Percentiles rank a stretch among this genome's conserved stretches.
phyloP scores from a whole-genome alignment of 1,284 basidiomycete species.

The Cystobasidium pallidum region DNA sequence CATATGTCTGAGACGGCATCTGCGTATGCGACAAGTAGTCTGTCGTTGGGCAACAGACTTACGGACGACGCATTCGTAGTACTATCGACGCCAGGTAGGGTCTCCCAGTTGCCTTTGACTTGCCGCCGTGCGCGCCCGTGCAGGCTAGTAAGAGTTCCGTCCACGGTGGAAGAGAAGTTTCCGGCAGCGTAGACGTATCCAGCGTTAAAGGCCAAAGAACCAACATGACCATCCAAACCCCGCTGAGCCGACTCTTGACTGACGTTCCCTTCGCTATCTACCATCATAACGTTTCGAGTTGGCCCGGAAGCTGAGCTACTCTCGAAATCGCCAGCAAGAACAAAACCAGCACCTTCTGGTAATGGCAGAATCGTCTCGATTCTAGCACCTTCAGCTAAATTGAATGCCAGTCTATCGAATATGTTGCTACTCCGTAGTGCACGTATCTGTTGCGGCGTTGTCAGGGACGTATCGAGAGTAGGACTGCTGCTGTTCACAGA shows the following conservation, averaged over 20 bases:
- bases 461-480: slow-evolving; percentile 7
- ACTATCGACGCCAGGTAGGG: slow-evolving; percentile 61
- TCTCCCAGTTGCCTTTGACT: slow-evolving; percentile 49
- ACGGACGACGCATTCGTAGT: slow-evolving; percentile 75
- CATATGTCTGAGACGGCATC: slow-evolving; percentile 40
- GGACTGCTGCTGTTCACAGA: background rate
- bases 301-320: slow-evolving; percentile 22
- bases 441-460: slow-evolving; percentile 9
- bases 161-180: slow-evolving; percentile 72
- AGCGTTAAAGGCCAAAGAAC: slow-evolving; percentile 50
- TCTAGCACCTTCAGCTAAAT: slow-evolving; percentile 53
- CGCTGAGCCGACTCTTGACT: slow-evolving; percentile 57
- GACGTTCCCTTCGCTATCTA: slow-evolving; percentile 38
- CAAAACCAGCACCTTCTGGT: slow-evolving; percentile 76
- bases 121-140: slow-evolving; percentile 48
- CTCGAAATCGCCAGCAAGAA: slow-evolving; percentile 61
- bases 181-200: slow-evolving; percentile 78
- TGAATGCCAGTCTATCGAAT: slow-evolving; percentile 46
- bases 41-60: slow-evolving; percentile 60
- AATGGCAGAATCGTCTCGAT: slow-evolving; percentile 59
- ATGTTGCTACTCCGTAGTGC: slow-evolving; percentile 42
- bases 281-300: slow-evolving; percentile 22
- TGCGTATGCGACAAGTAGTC: slow-evolving; percentile 30
- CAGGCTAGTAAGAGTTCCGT: slow-evolving; percentile 72
- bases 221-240: slow-evolving; percentile 55